These are phyloP conservation scores for Chlamydomonas incerta DNA, from an alignment of 139 green algal genomes.

Conservation along the genomic window DNA sequence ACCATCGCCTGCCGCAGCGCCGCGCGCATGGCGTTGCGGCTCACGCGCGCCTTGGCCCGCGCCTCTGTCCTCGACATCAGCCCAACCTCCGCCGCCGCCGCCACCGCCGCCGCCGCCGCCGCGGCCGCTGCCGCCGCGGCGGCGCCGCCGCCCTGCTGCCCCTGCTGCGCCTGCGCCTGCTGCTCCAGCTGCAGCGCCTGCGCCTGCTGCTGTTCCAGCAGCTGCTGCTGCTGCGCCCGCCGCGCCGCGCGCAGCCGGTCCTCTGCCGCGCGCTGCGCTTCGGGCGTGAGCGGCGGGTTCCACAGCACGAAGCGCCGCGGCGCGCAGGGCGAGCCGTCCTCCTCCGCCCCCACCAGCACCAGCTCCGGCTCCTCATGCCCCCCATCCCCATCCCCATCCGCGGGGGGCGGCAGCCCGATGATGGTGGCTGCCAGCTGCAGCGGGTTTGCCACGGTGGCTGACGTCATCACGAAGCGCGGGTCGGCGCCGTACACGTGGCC, in stretches of 20 bases:
- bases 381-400: conserved; percentile 10
- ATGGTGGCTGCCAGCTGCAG: conserved; percentile 36
- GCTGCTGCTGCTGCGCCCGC: neutral
- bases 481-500: conserved; percentile 62
- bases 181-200: conserved; percentile 11
- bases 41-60: neutral
- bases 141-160: neutral
- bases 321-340: conserved; percentile 88
- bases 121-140: neutral
- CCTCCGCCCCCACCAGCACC: conserved; percentile 59
- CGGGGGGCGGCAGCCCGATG: conserved; percentile 16
- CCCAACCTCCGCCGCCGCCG: neutral
- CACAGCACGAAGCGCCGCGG: conserved; percentile 91
- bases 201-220: neutral
- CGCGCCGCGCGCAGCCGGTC: neutral
- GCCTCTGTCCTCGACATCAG: neutral
- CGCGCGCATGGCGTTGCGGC: conserved; percentile 1
- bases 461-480: conserved; percentile 56
- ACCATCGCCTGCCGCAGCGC: conserved; percentile 5
- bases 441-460: conserved; percentile 93
- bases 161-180: neutral
- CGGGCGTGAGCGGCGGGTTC: conserved; percentile 88
- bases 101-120: neutral
- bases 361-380: neutral
- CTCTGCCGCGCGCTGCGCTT: conserved; percentile 9